Evolutionary conservation across 176 grass and related monocot genomes (phyloP).

Genomic region (Triticum monococcum): DNA sequence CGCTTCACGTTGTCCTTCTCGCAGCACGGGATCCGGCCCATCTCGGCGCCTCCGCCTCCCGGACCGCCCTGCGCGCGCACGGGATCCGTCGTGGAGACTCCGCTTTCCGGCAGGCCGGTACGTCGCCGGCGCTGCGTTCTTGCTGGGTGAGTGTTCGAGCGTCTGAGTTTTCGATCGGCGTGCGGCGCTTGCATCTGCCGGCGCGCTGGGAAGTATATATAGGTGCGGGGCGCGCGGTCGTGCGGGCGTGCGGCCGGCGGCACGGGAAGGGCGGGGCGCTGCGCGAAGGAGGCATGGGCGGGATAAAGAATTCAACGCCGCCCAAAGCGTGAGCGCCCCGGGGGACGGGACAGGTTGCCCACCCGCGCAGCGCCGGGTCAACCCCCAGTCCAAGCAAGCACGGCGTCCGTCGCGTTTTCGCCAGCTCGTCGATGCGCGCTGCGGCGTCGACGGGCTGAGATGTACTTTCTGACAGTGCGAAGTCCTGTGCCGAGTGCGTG

Average conservation of each 20-base stretch:
- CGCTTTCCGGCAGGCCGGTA: background rate
- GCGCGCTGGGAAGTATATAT: conserved; percentile 34
- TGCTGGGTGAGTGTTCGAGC: too few species aligned
- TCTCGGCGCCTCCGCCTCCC: conserved; percentile 14
- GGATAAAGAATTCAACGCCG: conserved; percentile 98
- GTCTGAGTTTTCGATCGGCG: background rate
- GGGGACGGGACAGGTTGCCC: conserved; percentile 82
- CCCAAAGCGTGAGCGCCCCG: conserved; percentile 55
- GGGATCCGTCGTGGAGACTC: background rate
- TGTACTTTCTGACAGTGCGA: conserved; percentile 8
- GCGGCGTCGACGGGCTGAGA: background rate
- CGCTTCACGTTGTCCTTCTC: conserved; percentile 97
- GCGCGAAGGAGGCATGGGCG: conserved; percentile 62
- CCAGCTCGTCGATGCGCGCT: background rate
- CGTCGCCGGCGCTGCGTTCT: background rate
- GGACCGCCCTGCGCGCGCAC: too few species aligned
- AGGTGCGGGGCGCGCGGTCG: conserved; percentile 8
- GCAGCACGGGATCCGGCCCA: conserved; percentile 93
- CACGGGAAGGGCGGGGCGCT: conserved; percentile 43
- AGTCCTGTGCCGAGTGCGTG: conserved; percentile 2
- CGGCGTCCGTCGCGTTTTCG: conserved; percentile 9
- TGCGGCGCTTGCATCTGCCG: conserved; percentile 11
- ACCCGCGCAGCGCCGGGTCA: conserved; percentile 79
- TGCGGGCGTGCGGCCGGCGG: conserved; percentile 13
- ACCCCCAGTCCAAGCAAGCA: conserved; percentile 17